Evolutionary conservation across 768 basidiomycete species (phyloP), one percentile per base, ranked within the genome.

Genomic region (Tephrocybe sp.): DNA sequence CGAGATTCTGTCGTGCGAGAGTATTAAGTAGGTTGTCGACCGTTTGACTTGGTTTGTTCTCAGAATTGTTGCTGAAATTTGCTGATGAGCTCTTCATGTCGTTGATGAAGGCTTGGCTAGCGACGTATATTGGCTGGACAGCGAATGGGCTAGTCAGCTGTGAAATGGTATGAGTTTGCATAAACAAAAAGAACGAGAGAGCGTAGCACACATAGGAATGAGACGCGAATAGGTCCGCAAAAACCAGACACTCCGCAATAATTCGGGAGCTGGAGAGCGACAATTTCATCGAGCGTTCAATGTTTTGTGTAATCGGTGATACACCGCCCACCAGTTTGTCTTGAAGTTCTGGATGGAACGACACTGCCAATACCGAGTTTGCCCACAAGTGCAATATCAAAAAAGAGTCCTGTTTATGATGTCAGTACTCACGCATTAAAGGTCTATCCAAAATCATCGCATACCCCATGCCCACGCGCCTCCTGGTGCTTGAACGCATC

Each of bases 401-500:
- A 35, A 56, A 56, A 9, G 55, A 53, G 21, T 56, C 55, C 55
- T 52, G 21, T 35, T 15, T 37, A 13, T 0, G 24, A n/a, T 16
- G 25, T 55, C 30, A 51, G 41, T 13, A 9, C n/a, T 2, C 21
- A 18, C 24, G 5, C 3, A 16, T 15, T 9, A 21, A 15, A 24
- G 25, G 21, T 11, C 24, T 4, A 18, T 22, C 25, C 15, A 32
- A 30, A 31, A 32, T 16, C 27, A 31, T 9, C 30, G 21, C 38
- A 19, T n/a, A 56, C 55, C 19, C 51, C 55, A 52, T 56, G 47
- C 6, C 51, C 55, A 28, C 55, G 47, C 5, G 44, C 55, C 24
- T 56, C 55, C 44, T 56, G 55, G 12, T 42, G 38, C 38, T 56
- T 56, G 16, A 56, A 53, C 28, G 51, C 51, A 15, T 53, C 55